Base-by-base conservation (phyloP, 768 basidiomycete species). In the Russula abietina region DNA sequence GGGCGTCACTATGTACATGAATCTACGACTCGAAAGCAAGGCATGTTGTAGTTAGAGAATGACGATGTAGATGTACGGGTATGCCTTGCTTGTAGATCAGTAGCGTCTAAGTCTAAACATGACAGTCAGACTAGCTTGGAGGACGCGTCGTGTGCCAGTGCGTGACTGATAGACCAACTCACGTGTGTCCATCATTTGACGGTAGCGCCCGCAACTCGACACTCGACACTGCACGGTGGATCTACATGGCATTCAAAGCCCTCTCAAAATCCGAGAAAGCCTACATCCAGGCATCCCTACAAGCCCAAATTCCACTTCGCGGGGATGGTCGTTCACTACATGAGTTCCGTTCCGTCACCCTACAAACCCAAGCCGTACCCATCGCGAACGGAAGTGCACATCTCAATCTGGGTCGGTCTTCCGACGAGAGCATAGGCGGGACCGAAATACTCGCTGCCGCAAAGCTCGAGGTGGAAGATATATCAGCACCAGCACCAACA, bases 331-430 rank as follows among this genome's bases (percentile, higher is more conserved):
- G 93, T 22, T 69, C 76, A 7, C 77, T 88, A 0, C 73, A 78
- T 39, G 86, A 89, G 65, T 93, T 82, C 68, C 80, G 93, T 32
- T 74, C 81, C 0, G 79, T 94, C 24, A 76, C 83, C 9, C 81
- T 95, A 32, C 86, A 91, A 73, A 90, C 89, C 0, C 89, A 88
- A 24, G 81, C 89, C 1, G 84, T 85, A 17, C 89, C 91, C 6
- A 80, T 91, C 6, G 88, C 92, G 22, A 93, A 94, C 63, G 93
- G 93, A 7, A 93, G 91, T 65, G 90, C 90, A 6, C 81, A 82
- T 26, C 75, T 93, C 9, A 83, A 77, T 66, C 81, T 93, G n/a
- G 92, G 91, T 1, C 77, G 78, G 65, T 77, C 75, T 62, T 75
- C 79, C 28, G 76, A 77, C 50, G 79, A 81, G 49, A 81, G 80